Base-by-base conservation (phyloP, 1,284 basidiomycete species). In the Porodaedalea pini region DNA sequence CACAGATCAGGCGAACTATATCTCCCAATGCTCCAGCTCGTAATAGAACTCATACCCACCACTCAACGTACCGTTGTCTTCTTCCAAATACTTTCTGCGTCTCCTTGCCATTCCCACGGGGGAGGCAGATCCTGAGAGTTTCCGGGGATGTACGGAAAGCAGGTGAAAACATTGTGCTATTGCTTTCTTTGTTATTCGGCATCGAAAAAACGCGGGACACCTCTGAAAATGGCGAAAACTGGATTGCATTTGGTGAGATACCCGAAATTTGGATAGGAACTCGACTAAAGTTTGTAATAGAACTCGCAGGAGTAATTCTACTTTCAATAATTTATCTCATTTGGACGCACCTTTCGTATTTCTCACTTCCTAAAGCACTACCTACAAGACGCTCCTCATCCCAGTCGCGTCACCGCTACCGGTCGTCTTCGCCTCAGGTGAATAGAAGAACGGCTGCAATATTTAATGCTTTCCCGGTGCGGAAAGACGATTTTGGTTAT, bases 301-400 rank as follows among this genome's bases (percentile, higher is more conserved):
- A 88, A 70, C 74, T 90, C 58, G 74, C 78, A 58, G 65, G 77
- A 53, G 77, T 91, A 56, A 73, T 81, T 64, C 64, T 79, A 52
- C 72, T 76, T 56, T 82, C 85, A 54, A 71, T 83, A 63, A 67
- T 85, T 57, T 89, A 91, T 71, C 76, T 82, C 61, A 67, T 81
- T 60, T 86, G 83, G 78, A 79, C 78, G 13, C 83, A 87, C 66
- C 78, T 78, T 57, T 71, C 73, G 45, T 65, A 68, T 73, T 66
- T 64, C 75, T 64, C 66, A 49, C 58, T 67, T 59, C 58, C 60
- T 37, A 56, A 61, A 54, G 34, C 59, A 3, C 58, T 65, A 27
- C 51, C 63, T 48, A 52, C 66, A 37, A 65, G 61, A 56, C 65
- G 67, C 54, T 59, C 62, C 64, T 59, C 66, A 50, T 64, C 64